Base-by-base conservation (phyloP, 225 moss, liverwort and hornwort genomes). In the Bryum argenteum region DNA sequence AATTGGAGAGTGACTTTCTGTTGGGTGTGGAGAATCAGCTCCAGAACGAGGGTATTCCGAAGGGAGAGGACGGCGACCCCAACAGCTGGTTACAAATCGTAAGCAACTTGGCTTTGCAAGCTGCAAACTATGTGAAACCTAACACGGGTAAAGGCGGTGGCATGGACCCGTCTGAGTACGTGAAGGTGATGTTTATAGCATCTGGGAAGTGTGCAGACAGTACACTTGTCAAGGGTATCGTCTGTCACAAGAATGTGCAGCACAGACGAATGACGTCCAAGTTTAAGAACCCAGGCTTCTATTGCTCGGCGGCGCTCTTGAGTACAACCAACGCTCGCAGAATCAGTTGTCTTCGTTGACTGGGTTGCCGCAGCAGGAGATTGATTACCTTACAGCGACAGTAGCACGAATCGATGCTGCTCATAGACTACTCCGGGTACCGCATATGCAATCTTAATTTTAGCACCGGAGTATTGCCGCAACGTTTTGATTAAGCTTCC, bases 391-490 rank as follows among this genome's bases (percentile, higher is more conserved):
- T 57, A 77, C 81, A 28, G 80, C 88, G 69, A 87, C 89, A n/a
- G 90, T 93, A 59, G 81, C 87, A 54, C 89, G 88, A 64, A 94
- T 97, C 19, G 93, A 93, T 71, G 83, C 72, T 66, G 86, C 86
- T 10, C 90, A 90, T 71, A n/a, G n/a, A n/a, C 97, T 57, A 91
- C 94, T 67, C 97, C 97, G 42, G 92, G 94, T 22, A 98, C 90
- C 28, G 97, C 97, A 75, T 98, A 94, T 11, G 94, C 97, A 77
- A 98, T 98, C 82, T 98, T 98, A 42, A 98, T 98, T 78, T 91
- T 92, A 12, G 97, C 94, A 9, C 97, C 92, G n/a, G 97, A 90
- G 54, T 98, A 94, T 80, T 94, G 97, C 63, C 97, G 84, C 64
- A 98, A 63, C 13, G 89, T 83, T 66, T 98, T 98, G 63, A 98